These are phyloP conservation scores for Chloris gayana DNA, from an alignment of 176 grass and related monocot species.

Conservation along the genomic window DNA sequence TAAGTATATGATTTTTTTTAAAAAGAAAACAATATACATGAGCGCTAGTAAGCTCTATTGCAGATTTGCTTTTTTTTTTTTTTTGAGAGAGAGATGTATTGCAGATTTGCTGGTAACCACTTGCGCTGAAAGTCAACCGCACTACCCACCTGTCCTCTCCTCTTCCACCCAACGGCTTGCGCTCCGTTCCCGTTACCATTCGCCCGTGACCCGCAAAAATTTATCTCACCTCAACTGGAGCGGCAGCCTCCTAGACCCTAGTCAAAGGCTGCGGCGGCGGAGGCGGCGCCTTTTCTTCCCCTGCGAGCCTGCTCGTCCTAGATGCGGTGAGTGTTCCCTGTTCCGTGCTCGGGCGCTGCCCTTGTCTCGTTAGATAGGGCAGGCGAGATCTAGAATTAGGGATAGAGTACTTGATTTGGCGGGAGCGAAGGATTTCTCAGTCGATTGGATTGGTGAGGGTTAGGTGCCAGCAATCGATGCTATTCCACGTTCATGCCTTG, in stretches of 20 bases:
- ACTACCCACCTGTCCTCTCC: not conserved
- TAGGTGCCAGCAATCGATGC: not conserved
- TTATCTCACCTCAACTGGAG: not conserved
- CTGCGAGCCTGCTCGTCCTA: not conserved
- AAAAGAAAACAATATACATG: too few species aligned
- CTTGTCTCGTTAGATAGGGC: not conserved
- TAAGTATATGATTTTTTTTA: too few species aligned
- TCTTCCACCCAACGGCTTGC: not conserved
- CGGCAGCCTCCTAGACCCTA: not conserved
- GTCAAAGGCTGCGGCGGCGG: slow-evolving; percentile 22
- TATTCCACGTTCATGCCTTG: not conserved
- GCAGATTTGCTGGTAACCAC: not conserved
- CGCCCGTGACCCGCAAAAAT: not conserved
- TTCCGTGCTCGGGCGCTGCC: not conserved
- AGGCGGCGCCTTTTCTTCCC: not conserved
- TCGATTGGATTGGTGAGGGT: not conserved
- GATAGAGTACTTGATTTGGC: not conserved
- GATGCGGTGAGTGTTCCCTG: not conserved
- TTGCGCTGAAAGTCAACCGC: not conserved
- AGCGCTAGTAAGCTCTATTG: too few species aligned
- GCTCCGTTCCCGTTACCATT: not conserved
- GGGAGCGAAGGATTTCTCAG: not conserved
- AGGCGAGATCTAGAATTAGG: not conserved
- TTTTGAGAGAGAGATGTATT: not conserved
- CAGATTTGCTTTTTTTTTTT: too few species aligned